Evolutionary conservation across 2,329 filamentous ascomycete species (phyloP).

Genomic region (Apiospora phragmitis): DNA sequence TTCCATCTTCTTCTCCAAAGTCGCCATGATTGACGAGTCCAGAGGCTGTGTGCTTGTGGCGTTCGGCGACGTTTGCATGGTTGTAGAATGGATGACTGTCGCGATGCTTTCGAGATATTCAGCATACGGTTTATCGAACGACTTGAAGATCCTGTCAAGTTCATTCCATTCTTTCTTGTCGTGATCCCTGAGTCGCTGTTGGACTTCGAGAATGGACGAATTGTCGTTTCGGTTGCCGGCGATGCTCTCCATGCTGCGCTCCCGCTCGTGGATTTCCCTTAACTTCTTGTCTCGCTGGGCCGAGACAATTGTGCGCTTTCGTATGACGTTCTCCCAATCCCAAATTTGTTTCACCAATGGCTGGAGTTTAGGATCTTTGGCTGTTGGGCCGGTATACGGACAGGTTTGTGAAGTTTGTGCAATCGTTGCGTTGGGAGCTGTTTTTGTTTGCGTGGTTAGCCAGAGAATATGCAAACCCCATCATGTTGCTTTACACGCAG

Average conservation of each 20-base stretch:
- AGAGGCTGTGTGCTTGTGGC: not conserved
- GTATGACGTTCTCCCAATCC: conserved; percentile 15
- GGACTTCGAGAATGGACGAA: not conserved
- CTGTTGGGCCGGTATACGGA: not conserved
- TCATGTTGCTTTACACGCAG: not conserved
- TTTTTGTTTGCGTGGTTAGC: not conserved
- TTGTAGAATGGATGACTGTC: not conserved
- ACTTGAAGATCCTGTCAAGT: not conserved
- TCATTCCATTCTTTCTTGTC: conserved; percentile 1
- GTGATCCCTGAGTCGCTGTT: not conserved
- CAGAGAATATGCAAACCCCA: not conserved
- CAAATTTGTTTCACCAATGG: conserved; percentile 20
- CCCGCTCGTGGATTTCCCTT: conserved; percentile 2
- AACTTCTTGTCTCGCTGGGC: conserved; percentile 13
- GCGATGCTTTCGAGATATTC: not conserved
- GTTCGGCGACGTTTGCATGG: not conserved
- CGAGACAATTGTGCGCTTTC: conserved; percentile 16
- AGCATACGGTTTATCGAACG: not conserved
- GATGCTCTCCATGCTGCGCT: not conserved
- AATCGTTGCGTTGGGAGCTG: not conserved
- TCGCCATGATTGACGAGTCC: not conserved
- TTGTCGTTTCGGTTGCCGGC: not conserved
- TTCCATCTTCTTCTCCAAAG: not conserved
- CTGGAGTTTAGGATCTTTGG: conserved; percentile 26
- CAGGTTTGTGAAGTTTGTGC: not conserved